These are phyloP conservation scores for Kodamaea lidongshanica DNA, from an alignment of 805 yeast genomes.

Conservation along the genomic window DNA sequence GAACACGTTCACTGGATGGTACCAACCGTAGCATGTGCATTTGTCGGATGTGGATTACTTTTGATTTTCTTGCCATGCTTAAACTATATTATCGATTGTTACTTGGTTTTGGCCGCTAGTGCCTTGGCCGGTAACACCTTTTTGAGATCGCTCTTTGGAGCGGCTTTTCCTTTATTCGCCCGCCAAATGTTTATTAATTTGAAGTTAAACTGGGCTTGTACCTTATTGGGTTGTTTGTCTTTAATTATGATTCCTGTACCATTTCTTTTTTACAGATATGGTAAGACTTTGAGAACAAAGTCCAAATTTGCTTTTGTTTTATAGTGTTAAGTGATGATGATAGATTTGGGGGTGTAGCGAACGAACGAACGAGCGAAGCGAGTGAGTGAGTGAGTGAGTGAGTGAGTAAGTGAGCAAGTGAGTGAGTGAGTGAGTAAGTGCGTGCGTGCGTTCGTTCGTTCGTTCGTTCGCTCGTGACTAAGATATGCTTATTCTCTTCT, in stretches of 20 bases:
- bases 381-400: no score
- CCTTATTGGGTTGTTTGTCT: slow-evolving; percentile 49
- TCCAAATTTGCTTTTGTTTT: slow-evolving; percentile 13
- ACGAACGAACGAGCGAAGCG: no score
- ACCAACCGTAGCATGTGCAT: slow-evolving; percentile 42
- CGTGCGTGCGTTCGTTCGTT: no score
- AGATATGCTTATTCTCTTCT: no score
- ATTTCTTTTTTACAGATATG: slow-evolving; percentile 45
- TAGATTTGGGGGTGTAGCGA: no score
- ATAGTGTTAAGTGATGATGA: slow-evolving; percentile 2
- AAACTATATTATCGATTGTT: slow-evolving; percentile 57
- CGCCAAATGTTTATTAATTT: slow-evolving; percentile 44
- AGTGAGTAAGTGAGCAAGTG: no score
- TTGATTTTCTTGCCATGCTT: slow-evolving; percentile 54
- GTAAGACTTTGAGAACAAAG: slow-evolving; percentile 21
- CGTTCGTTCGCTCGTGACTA: no score
- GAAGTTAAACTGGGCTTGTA: slow-evolving; percentile 50
- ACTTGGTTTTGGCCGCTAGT: slow-evolving; percentile 52
- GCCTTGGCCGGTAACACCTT: slow-evolving; percentile 63
- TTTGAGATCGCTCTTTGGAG: slow-evolving; percentile 53
- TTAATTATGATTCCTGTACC: slow-evolving; percentile 51
- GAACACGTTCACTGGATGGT: slow-evolving; percentile 73
- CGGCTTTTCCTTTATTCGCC: slow-evolving; percentile 57
- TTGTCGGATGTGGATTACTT: slow-evolving; percentile 42
- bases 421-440: no score